These are phyloP conservation scores for Fusarium nelsonii DNA, from an alignment of 2,329 filamentous ascomycete species.

Conservation along the genomic window DNA sequence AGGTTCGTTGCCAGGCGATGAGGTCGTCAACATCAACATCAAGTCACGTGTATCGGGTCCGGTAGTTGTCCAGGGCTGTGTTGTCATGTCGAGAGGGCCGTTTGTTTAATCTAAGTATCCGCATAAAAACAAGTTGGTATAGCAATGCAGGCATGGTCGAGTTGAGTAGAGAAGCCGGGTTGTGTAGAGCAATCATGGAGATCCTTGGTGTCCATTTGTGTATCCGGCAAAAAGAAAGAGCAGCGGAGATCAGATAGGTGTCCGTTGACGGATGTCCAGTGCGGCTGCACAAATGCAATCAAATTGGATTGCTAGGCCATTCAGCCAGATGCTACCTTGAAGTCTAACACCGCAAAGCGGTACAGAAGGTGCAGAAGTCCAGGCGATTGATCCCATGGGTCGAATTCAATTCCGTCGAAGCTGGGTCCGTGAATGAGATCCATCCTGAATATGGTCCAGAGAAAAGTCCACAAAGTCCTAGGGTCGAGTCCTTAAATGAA, in stretches of 20 bases:
- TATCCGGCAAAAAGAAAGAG: slow-evolving; percentile 14
- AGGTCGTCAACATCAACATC: slow-evolving; percentile 27
- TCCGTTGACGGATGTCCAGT: slow-evolving; percentile 30
- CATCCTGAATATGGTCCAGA: slow-evolving; percentile 22
- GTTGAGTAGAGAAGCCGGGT: slow-evolving; percentile 1
- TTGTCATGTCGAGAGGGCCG: background rate
- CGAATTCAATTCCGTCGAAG: slow-evolving; percentile 29
- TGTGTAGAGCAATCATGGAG: slow-evolving; percentile 27
- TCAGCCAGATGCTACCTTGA: slow-evolving; percentile 35
- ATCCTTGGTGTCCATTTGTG: slow-evolving; percentile 31
- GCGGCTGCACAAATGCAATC: slow-evolving; percentile 52
- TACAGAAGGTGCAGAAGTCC: slow-evolving; percentile 29
- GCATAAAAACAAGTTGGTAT: slow-evolving; percentile 42
- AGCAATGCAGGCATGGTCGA: slow-evolving; percentile 33
- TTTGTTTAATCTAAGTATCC: slow-evolving; percentile 23
- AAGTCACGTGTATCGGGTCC: slow-evolving; percentile 34
- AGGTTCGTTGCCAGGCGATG: background rate
- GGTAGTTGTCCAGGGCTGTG: slow-evolving; percentile 15
- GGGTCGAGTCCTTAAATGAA: slow-evolving; percentile 41
- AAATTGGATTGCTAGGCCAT: slow-evolving; percentile 50
- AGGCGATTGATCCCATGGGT: slow-evolving; percentile 11
- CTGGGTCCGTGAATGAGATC: slow-evolving; percentile 15
- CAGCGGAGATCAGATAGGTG: slow-evolving; percentile 20
- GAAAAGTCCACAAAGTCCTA: slow-evolving; percentile 21
- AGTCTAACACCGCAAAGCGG: slow-evolving; percentile 27